These are phyloP conservation scores for Tagetes erecta DNA, from an alignment of 129 eudicot species.

Conservation along the genomic window DNA sequence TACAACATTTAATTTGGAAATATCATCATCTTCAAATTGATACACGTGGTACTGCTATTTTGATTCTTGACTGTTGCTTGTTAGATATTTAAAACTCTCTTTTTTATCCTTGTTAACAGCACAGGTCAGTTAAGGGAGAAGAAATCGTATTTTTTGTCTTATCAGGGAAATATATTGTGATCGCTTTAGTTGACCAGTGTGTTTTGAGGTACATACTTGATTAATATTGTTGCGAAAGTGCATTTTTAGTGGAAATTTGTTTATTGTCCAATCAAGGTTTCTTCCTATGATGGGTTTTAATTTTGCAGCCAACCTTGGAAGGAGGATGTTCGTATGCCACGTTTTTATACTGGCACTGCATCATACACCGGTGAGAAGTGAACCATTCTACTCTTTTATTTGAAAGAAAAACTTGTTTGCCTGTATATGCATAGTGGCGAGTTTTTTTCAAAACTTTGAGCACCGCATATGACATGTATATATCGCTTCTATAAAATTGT, in stretches of 20 bases:
- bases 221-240: neutral
- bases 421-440: too few relatives aligned
- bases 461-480: too few relatives aligned
- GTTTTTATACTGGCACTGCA: slow-evolving; percentile 47
- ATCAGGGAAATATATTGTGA: slow-evolving; percentile 83
- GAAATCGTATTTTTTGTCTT: slow-evolving; percentile 66
- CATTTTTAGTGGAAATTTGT: neutral
- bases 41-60: neutral
- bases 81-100: neutral
- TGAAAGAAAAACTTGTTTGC: neutral
- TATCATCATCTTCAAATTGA: neutral
- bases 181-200: slow-evolving; percentile 89
- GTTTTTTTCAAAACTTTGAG: too few relatives aligned
- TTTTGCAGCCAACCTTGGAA: slow-evolving; percentile 62
- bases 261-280: slow-evolving; percentile 12
- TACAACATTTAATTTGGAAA: slow-evolving; percentile 30
- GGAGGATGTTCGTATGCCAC: slow-evolving; percentile 66
- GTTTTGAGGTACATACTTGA: slow-evolving; percentile 58
- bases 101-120: slow-evolving; percentile 56
- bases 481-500: too few relatives aligned
- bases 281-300: neutral
- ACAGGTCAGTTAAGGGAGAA: slow-evolving; percentile 76
- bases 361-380: slow-evolving; percentile 75
- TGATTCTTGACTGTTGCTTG: neutral
- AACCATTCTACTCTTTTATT: neutral